Evolutionary conservation across 352 stramenopile species (phyloP), one percentile per base, ranked within the genome.

Genomic region (Phytopythium ostracodes): DNA sequence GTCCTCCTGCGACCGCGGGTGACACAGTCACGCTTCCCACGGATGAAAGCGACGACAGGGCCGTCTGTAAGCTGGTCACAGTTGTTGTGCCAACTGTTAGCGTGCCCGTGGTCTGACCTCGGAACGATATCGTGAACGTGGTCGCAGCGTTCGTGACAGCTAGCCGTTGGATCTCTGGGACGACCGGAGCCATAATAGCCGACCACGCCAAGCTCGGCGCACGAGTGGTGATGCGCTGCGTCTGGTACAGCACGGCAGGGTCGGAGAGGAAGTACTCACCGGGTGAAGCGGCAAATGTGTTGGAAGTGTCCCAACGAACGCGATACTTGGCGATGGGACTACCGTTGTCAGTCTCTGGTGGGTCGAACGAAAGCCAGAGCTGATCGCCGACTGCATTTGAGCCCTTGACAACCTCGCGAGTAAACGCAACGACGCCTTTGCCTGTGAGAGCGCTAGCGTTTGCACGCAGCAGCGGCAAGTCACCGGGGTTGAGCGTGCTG

Each of bases 341-440:
- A 25, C 84, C 84, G 44, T 85, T 85, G 65, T 93, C 80, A 0
- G 66, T 81, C 59, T 57, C 53, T 2, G 84, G 81, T 17, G 81
- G 78, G 33, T 91, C 76, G 38, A 89, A 94, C 1, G 81, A 94
- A 2, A 94, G 57, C 82, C 82, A 92, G 12, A 94, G 68, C 61
- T 88, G 81, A 38, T 89, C 70, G 0, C 82, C 84, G 0, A 89
- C 79, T 4, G 82, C 82, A 31, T 87, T 88, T 0, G 84, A 91
- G 4, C 85, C 85, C 54, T 90, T 91, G 0, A 51, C 59, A 1
- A 90, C n/a, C 52, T 91, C 81, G 7, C 67, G 65, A 12, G 70
- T 79, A 38, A 73, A 75, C 1, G 74, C 74, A 0, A 91, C 66
- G 18, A 77, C 66, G 0, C 77, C 76, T 15, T 75, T 64, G 18